Evolutionary conservation across 2,329 filamentous ascomycete species (phyloP).

Genomic region (Parafenestella ontariensis): DNA sequence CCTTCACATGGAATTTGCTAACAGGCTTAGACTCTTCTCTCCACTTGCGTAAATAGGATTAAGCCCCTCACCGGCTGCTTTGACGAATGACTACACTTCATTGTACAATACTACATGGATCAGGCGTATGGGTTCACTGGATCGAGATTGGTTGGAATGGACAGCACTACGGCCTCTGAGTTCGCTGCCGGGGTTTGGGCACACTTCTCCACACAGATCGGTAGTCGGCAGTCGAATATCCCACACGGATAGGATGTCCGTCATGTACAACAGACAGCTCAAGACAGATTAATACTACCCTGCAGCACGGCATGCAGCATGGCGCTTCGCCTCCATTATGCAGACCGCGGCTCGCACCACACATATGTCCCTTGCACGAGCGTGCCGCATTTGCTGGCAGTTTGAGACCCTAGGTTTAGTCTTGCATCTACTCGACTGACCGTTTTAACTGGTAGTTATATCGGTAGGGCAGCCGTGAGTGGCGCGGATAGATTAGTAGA

Average conservation of each 20-base stretch:
- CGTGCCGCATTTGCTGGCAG: constrained; percentile 22
- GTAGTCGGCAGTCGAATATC: constrained; percentile 17
- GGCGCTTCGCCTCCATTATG: constrained; percentile 12
- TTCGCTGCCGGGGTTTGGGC: constrained; percentile 1
- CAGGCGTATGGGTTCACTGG: constrained; percentile 36
- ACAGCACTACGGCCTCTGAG: constrained; percentile 6
- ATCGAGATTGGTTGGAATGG: constrained; percentile 13
- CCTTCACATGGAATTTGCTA: constrained; percentile 13
- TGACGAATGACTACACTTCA: constrained; percentile 23
- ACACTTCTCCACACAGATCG: constrained; percentile 24
- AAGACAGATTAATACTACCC: constrained; percentile 14
- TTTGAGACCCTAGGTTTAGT: constrained; percentile 5
- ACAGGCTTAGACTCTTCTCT: constrained; percentile 46
- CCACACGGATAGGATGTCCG: constrained; percentile 19
- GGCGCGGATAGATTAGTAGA: constrained; percentile 7
- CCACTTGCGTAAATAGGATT: constrained; percentile 41
- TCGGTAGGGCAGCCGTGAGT: constrained; percentile 12
- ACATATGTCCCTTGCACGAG: constrained; percentile 15
- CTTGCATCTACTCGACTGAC: background rate
- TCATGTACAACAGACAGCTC: constrained; percentile 25
- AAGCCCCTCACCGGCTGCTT: constrained; percentile 10
- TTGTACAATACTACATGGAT: constrained; percentile 42
- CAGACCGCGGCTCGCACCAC: constrained; percentile 9
- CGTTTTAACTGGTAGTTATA: no score
- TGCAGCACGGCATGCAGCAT: constrained; percentile 17